Evolutionary conservation across 176 grass and related monocot genomes (phyloP).

Genomic region (Oryza meridionalis): DNA sequence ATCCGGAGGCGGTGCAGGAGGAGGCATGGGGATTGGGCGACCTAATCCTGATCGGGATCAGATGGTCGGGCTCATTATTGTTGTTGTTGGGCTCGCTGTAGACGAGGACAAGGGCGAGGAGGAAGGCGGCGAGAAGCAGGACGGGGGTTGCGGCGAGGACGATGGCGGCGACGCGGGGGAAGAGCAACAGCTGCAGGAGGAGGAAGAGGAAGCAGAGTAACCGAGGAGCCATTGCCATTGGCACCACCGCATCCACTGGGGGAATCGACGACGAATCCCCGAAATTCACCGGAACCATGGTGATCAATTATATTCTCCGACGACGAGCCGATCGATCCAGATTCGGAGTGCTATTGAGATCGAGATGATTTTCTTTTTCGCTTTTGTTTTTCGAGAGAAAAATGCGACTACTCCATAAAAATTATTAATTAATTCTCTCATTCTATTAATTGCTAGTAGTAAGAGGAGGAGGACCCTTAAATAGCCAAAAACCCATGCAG

Average conservation of each 20-base stretch:
- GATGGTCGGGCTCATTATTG: not conserved
- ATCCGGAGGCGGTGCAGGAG: not conserved
- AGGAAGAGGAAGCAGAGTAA: conserved; percentile 4
- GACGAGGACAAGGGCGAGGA: conserved; percentile 55
- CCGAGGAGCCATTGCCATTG: conserved; percentile 2
- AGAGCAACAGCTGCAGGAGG: not conserved
- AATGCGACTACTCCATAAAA: not conserved
- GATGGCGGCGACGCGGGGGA: conserved; percentile 35
- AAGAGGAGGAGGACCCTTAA: not conserved
- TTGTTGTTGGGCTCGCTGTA: conserved; percentile 40
- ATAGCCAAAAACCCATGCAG: not conserved
- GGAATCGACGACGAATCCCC: not conserved
- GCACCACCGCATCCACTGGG: not conserved
- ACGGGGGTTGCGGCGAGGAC: conserved; percentile 36
- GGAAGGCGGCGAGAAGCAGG: conserved; percentile 49
- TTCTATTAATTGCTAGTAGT: not conserved
- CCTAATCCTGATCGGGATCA: not conserved
- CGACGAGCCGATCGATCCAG: not conserved
- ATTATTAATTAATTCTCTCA: not conserved
- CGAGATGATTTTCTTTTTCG: not conserved
- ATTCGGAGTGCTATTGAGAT: not conserved
- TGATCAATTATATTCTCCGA: not conserved
- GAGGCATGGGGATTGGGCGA: not conserved
- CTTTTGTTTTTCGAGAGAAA: not conserved
- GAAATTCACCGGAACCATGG: not conserved